Evolutionary conservation across 805 yeast species (phyloP), one percentile per base, ranked within the genome.

Genomic region (Nakazawaea anatomiae): DNA sequence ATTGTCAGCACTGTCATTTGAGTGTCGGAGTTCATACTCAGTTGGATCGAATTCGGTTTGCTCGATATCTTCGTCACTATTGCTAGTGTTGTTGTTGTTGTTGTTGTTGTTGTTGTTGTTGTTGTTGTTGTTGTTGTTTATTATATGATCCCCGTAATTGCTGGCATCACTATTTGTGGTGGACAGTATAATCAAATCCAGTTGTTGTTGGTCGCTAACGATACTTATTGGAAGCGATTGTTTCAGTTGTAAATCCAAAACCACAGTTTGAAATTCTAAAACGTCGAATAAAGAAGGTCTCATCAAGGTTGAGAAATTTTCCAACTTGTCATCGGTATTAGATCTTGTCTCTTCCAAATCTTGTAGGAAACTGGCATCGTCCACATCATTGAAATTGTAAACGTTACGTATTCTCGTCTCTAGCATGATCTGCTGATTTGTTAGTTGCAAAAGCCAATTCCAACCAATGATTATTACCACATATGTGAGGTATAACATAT

Each of bases 401-500:
- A 65, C 47, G 32, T 57, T 59, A 44, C 71, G 51, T 1, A 65
- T 58, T n/a, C 58, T 54, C 14, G 48, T 47, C n/a, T 60, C 65
- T 10, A 59, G 40, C n/a, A 31, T 39, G 12, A 36, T 35, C 36
- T 38, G 57, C 43, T 44, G n/a, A 27, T 39, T 39, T 46, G 41
- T 49, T 47, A 31, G 34, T 38, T 43, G n/a, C 42, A 49, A 36
- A 45, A 57, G 39, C 68, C 70, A 68, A 54, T 77, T 77, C 73
- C 80, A 68, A 18, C 62, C 36, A 3, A 75, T 60, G 27, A 73
- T 69, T 64, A 83, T 60, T 56, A 72, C 47, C 1, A 87, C 92
- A 60, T 90, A 91, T 0, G 65, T 49, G 0, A 77, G 50, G 61
- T 92, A 92, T 1, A 82, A 63, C 0, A 61, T 51, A 1, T 86